Conservation (phyloP, 768 basidiomycete species). For the Suillus weaverae region DNA sequence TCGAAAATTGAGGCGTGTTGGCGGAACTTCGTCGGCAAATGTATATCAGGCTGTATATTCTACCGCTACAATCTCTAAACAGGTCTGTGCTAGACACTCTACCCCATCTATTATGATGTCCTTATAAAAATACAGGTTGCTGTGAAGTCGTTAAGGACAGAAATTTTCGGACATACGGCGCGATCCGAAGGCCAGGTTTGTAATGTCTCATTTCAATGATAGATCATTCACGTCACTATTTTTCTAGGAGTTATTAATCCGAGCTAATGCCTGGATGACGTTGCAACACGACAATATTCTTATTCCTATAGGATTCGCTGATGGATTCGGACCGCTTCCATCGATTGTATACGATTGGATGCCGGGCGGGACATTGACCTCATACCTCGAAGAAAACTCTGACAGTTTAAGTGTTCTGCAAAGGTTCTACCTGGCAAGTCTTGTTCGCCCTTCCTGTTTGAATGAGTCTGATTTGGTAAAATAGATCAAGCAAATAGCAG, state of each 20-base stretch:
- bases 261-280: background rate
- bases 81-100: background rate
- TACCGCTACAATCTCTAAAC: background rate
- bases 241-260: background rate
- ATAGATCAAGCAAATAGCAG: slow-evolving; percentile 13
- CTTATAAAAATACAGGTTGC: background rate
- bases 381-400: slow-evolving; percentile 12
- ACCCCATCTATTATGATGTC: too few species aligned
- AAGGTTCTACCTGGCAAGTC: slow-evolving; percentile 17
- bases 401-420: slow-evolving; percentile 5
- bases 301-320: slow-evolving; percentile 17
- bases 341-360: slow-evolving; percentile 28
- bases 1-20: background rate
- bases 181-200: background rate
- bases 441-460: background rate
- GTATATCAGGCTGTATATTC: background rate
- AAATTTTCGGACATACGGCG: background rate
- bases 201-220: background rate
- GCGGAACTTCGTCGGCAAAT: background rate
- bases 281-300: slow-evolving; percentile 18
- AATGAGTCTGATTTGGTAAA: background rate
- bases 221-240: background rate
- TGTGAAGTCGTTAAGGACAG: background rate
- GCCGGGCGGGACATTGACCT: slow-evolving; percentile 22
- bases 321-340: slow-evolving; percentile 20